phyloP scores from a whole-genome alignment of 1,139 yeast genomes.

The Suhomyces choctaworum region DNA sequence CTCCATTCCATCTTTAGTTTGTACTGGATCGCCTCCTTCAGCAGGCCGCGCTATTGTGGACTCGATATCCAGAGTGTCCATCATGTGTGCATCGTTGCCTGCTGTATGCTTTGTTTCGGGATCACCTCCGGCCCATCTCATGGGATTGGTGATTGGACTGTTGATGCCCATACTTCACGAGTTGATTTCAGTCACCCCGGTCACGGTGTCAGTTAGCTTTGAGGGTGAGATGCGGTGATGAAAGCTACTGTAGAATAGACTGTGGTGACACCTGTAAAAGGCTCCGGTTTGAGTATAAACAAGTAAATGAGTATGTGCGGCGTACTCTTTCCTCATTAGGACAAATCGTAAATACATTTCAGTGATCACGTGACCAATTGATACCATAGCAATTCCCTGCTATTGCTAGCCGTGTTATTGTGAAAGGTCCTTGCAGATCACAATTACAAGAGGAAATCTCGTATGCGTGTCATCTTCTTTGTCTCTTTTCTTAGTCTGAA shows the following conservation, averaged over 20 bases:
- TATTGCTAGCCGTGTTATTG: too few relatives aligned
- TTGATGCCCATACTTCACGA: neutral
- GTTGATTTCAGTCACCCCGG: too few relatives aligned
- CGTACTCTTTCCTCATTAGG: conserved; percentile 1
- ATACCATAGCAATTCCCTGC: too few relatives aligned
- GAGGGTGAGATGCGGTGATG: too few relatives aligned
- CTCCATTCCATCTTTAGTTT: too few relatives aligned
- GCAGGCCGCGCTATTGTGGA: conserved; percentile 10
- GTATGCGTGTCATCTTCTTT: too few relatives aligned
- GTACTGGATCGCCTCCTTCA: too few relatives aligned
- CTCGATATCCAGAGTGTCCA: conserved; percentile 15
- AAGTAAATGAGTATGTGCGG: conserved; percentile 1
- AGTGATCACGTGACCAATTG: too few relatives aligned
- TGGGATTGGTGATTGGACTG: neutral
- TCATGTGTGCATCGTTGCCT: conserved; percentile 1
- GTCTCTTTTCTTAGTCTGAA: too few relatives aligned
- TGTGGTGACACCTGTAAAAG: neutral
- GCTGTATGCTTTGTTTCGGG: neutral
- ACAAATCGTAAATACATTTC: neutral
- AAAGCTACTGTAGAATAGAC: neutral
- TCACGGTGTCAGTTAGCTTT: too few relatives aligned
- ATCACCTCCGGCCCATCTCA: conserved; percentile 3
- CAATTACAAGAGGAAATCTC: too few relatives aligned
- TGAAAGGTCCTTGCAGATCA: too few relatives aligned
- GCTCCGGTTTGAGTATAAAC: neutral